Conservation (phyloP, 352 stramenopile genomes). For the Aphanomyces stellatus region DNA sequence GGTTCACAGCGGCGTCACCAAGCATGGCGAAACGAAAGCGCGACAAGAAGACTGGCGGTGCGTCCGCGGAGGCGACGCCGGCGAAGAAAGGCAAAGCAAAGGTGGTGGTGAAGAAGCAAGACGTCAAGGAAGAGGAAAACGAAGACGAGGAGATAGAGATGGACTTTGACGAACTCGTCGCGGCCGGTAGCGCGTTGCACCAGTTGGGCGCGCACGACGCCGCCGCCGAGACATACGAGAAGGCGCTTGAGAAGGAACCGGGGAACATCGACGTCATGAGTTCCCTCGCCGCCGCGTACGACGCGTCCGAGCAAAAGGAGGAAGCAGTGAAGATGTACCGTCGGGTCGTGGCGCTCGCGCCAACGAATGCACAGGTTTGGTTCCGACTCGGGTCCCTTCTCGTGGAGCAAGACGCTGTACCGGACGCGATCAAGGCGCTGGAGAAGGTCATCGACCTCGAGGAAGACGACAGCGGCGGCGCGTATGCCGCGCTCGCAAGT, state of each 20-base stretch:
- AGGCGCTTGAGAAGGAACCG: slow-evolving; percentile 32
- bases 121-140: slow-evolving; percentile 22
- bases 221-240: slow-evolving; percentile 34
- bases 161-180: slow-evolving; percentile 47
- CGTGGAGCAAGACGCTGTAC: slow-evolving; percentile 21
- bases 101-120: background rate
- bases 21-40: slow-evolving; percentile 16
- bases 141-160: slow-evolving; percentile 32
- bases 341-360: slow-evolving; percentile 27
- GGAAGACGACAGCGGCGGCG: slow-evolving; percentile 46
- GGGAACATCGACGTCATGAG: slow-evolving; percentile 38
- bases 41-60: slow-evolving; percentile 25
- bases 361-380: slow-evolving; percentile 41
- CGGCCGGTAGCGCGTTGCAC: slow-evolving; percentile 53
- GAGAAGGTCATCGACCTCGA: slow-evolving; percentile 27
- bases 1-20: background rate
- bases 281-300: slow-evolving; percentile 41
- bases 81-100: background rate
- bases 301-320: slow-evolving; percentile 25
- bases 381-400: slow-evolving; percentile 38
- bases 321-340: slow-evolving; percentile 35
- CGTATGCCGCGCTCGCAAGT: slow-evolving; percentile 45
- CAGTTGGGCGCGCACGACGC: slow-evolving; percentile 45
- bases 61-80: background rate
- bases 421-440: slow-evolving; percentile 30